Base-by-base conservation (phyloP, 441 rosid genomes). In the Pelargonium cotyledonis region DNA sequence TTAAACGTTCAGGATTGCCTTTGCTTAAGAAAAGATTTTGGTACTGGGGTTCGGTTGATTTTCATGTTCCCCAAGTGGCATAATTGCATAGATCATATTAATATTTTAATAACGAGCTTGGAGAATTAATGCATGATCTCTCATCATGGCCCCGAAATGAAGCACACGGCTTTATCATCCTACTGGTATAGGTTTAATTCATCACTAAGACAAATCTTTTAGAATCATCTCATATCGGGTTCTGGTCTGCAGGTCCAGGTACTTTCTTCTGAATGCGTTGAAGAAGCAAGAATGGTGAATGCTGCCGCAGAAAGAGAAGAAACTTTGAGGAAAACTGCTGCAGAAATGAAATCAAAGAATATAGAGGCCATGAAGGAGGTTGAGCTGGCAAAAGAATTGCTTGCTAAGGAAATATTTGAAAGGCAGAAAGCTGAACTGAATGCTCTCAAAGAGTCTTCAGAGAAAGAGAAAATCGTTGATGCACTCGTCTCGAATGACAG, bases 401-500 rank as follows among this genome's bases (percentile, higher is more conserved):
- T 90, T 66, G 89, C 84, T 63, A 84, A 80, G 67, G 96, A 86
- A 80, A 78, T 75, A 70, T 78, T 78, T 68, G 86, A 80, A 76
- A 89, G 92, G 76, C 79, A 89, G 81, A 66, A 85, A 72, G 97
- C 96, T 53, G 96, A 89, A 81, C 73, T 82, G 66, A 84, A 84
- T 73, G 91, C 89, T 63, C 73, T 74, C 14, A 83, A 75, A 65
- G 92, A 86, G 70, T 86, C 86, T 67, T 75, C 72, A 11, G 98
- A 88, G 81, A 90, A 89, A 73, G 82, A 84, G 70, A 89, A 76
- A 77, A 74, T 89, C 76, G 79, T 84, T 11, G 79, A 84, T 77
- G 85, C 83, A 69, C 89, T 93, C 53, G 78, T 89, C 73, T 75
- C 63, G 9, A 77, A 80, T 75, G 98, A 89, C 67, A 76, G 71